Percentiles rank a stretch among this genome's conserved stretches.
These are phyloP conservation scores for Podospora appendiculata DNA, from an alignment of 495 filamentous ascomycete species.

Conservation along the genomic window DNA sequence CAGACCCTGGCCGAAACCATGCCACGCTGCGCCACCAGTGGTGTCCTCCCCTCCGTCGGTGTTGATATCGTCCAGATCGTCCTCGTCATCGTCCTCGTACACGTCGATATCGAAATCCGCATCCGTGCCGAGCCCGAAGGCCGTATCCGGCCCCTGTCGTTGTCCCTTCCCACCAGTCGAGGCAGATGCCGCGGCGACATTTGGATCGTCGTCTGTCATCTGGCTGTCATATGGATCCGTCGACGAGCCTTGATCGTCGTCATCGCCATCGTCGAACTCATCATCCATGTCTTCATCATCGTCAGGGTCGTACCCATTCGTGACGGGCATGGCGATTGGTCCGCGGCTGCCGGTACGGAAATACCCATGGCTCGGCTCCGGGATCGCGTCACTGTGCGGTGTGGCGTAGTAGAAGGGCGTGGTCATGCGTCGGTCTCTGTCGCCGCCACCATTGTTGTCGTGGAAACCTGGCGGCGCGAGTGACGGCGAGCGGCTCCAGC, in stretches of 20 bases:
- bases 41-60: conserved; percentile 18
- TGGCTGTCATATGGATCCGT: conserved; percentile 20
- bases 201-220: conserved; percentile 12
- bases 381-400: conserved; percentile 40
- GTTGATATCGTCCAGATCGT: conserved; percentile 25
- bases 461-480: conserved; percentile 9
- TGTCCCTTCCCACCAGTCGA: too few relatives aligned
- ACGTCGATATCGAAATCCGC: conserved; percentile 16
- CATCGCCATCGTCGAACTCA: conserved; percentile 20
- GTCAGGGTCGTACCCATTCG: conserved; percentile 14
- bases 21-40: not conserved
- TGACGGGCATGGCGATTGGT: not conserved
- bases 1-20: conserved; percentile 5
- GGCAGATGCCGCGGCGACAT: too few relatives aligned
- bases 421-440: conserved; percentile 23
- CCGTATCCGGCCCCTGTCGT: too few relatives aligned
- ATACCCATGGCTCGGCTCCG: conserved; percentile 7
- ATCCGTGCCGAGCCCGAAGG: not conserved
- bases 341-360: conserved; percentile 13
- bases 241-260: conserved; percentile 20
- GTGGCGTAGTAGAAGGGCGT: conserved; percentile 49
- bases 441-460: conserved; percentile 12
- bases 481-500: conserved; percentile 31
- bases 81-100: conserved; percentile 26
- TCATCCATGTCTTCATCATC: conserved; percentile 15